These are phyloP conservation scores for Corrigiola litoralis DNA, from an alignment of 179 eudicot species.

Conservation along the genomic window DNA sequence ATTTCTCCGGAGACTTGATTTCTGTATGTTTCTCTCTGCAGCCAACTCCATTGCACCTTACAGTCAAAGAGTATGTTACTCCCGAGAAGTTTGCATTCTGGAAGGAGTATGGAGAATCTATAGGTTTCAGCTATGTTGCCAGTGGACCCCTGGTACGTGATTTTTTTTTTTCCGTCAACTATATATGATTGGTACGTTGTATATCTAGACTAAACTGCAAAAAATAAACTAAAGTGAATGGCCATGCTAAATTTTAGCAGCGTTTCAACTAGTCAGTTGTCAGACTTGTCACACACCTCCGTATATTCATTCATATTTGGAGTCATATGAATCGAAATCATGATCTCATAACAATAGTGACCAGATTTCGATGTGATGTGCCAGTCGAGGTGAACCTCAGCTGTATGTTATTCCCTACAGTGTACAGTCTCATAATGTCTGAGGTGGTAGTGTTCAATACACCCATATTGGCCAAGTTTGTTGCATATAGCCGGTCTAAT, in stretches of 20 bases:
- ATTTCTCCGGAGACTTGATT: not conserved
- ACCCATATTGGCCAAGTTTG: no score
- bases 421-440: no score
- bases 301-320: not conserved
- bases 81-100: conserved; percentile 84
- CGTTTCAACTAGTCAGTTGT: not conserved
- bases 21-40: conserved; percentile 30
- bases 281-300: not conserved
- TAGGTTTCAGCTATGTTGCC: conserved; percentile 95
- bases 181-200: not conserved
- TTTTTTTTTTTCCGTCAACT: not conserved
- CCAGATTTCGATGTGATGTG: no score
- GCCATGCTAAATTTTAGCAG: not conserved
- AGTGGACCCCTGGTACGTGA: conserved; percentile 87
- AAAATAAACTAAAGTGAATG: not conserved
- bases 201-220: not conserved
- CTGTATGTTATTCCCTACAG: no score
- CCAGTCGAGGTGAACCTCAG: no score
- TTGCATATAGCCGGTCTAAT: no score
- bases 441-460: no score
- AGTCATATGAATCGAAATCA: not conserved
- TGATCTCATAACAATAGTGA: not conserved
- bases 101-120: conserved; percentile 92
- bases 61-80: conserved; percentile 89
- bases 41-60: conserved; percentile 96